Percentiles rank a stretch among this genome's conserved stretches.
phyloP scores from a whole-genome alignment of 352 stramenopile genomes.

The Phytophthora kernoviae region DNA sequence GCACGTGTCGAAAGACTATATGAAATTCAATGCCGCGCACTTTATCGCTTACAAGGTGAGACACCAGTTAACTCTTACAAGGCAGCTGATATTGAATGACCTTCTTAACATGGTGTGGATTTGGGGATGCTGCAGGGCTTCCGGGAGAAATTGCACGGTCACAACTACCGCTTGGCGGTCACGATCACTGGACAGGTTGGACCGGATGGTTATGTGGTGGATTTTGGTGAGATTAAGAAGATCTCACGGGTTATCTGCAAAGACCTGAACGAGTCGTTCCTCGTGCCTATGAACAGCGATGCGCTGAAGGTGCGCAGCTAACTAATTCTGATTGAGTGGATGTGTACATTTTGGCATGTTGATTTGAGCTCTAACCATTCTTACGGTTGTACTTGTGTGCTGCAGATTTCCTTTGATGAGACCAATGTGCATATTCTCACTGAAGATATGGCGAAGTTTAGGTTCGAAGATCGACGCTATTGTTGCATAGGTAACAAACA shows the following conservation, averaged over 20 bases:
- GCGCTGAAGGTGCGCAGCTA: slow-evolving; percentile 74
- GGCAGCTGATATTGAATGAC: no score
- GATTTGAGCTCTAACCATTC: neutral
- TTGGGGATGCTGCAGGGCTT: slow-evolving; percentile 86
- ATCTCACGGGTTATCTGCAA: slow-evolving; percentile 95
- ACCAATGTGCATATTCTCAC: slow-evolving; percentile 92
- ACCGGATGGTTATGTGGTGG: slow-evolving; percentile 96
- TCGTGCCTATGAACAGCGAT: slow-evolving; percentile 95
- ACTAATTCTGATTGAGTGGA: neutral
- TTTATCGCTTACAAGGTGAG: slow-evolving; percentile 90
- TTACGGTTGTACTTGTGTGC: slow-evolving; percentile 2
- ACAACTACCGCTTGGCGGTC: slow-evolving; percentile 97
- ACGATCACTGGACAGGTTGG: slow-evolving; percentile 88
- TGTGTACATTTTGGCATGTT: neutral
- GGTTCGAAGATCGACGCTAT: slow-evolving; percentile 26
- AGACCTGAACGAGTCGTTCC: slow-evolving; percentile 97
- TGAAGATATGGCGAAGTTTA: slow-evolving; percentile 95
- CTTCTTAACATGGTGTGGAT: no score
- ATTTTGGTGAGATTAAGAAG: slow-evolving; percentile 98
- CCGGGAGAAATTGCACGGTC: slow-evolving; percentile 96
- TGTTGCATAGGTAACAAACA: neutral
- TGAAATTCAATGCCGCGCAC: slow-evolving; percentile 92
- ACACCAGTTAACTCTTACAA: no score
- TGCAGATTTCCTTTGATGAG: slow-evolving; percentile 81
- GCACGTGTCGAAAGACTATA: slow-evolving; percentile 90